phyloP scores from a whole-genome alignment of 768 basidiomycete species.

The Mrakia gelida region DNA sequence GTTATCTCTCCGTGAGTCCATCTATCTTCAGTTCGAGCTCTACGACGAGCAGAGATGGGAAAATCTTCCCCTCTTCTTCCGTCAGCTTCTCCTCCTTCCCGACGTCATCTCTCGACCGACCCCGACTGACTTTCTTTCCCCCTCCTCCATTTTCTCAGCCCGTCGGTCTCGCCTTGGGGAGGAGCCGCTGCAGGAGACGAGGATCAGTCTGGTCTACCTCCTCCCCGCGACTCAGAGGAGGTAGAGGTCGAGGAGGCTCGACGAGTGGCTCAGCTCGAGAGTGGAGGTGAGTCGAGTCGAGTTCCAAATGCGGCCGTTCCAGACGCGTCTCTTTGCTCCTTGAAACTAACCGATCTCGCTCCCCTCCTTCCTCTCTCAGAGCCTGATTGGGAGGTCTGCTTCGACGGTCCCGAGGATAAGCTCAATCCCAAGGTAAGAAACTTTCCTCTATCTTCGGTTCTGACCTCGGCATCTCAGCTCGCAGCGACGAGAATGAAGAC shows the following conservation, averaged over 20 bases:
- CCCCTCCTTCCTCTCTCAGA: background rate
- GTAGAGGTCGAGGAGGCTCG: conserved; percentile 22
- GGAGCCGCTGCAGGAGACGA: conserved; percentile 19
- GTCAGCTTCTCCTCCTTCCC: background rate
- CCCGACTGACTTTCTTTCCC: background rate
- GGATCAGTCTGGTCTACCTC: conserved; percentile 23
- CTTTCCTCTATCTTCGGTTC: too few relatives aligned
- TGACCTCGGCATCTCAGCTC: background rate
- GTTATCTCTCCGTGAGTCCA: conserved; percentile 20
- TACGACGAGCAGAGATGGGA: background rate
- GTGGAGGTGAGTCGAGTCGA: conserved; percentile 8
- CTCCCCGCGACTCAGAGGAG: conserved; percentile 15
- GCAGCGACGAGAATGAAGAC: background rate
- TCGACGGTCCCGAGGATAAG: conserved; percentile 19
- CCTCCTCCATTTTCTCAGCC: background rate
- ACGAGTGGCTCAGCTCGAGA: conserved; percentile 4
- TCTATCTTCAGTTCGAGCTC: background rate
- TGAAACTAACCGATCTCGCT: background rate
- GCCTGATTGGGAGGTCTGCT: conserved; percentile 24
- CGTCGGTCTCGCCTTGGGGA: conserved; percentile 13
- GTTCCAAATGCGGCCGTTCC: background rate
- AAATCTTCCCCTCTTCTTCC: background rate
- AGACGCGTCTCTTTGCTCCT: background rate
- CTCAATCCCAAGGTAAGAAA: conserved; percentile 25
- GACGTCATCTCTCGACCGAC: background rate